Base-by-base conservation (phyloP, 2,329 filamentous ascomycete species). In the Coniochaeta sp. region DNA sequence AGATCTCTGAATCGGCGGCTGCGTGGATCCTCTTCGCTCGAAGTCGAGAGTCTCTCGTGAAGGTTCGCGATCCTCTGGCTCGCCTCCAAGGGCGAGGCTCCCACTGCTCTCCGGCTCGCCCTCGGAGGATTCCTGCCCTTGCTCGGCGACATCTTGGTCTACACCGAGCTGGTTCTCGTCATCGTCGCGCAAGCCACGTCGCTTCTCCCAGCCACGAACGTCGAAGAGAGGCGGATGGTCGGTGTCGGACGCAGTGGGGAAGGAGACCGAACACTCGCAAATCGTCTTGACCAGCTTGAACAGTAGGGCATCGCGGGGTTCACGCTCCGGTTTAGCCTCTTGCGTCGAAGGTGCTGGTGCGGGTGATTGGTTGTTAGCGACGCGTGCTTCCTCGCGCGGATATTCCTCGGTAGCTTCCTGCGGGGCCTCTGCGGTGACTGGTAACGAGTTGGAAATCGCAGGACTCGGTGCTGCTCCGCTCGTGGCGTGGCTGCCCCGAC, bases 71-170 rank as follows among this genome's bases (percentile, higher is more conserved):
- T 96, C 91, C 71, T 98, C 93, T 0, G 93, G 93, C 71, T 98
- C 93, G 50, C 93, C 93, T 60, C 93, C 93, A 19, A 98, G 81
- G 61, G 96, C 93, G 61, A 95, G 80, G 71, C 93, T 98, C 16
- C 86, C 85, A 54, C 90, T 90, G 65, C 89, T 89, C 73, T 95
- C 92, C 1, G 86, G 85, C 60, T 89, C 88, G 60, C 90, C 91
- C 64, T 96, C 92, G 0, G 81, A 81, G 4, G 75, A 71, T 55
- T 81, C 80, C 5, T 71, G 70, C 2, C 70, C 70, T 26, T 82
- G 81, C 1, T 71, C 65, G 26, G 74, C 74, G 32, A 82, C 79
- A 61, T 83, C 80, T 22, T 78, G 77, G 32, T 83, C 79, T 6
- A 71, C 73, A 19, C 70, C 73, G 14, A 80, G 66, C 24, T 79